These are phyloP conservation scores for Xylaria sp. DNA, from an alignment of 2,329 filamentous ascomycete genomes.

Conservation along the genomic window DNA sequence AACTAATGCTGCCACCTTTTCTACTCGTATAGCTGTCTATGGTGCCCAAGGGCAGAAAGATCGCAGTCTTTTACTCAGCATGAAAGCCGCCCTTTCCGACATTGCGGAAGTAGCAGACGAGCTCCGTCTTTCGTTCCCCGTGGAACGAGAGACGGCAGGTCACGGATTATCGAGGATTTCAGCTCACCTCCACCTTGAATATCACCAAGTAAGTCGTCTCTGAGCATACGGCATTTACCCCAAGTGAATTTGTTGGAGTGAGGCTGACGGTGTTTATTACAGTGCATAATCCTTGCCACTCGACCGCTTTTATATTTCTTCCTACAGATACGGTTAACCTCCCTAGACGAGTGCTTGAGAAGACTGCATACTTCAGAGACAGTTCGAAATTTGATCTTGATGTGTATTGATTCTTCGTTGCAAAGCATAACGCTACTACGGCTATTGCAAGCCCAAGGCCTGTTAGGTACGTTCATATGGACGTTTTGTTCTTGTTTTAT, in stretches of 20 bases:
- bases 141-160: constrained; percentile 5
- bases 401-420: constrained; percentile 10
- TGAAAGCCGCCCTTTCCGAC: background rate
- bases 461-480: constrained; percentile 3
- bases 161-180: constrained; percentile 12
- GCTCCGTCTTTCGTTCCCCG: constrained; percentile 5
- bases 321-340: constrained; percentile 8
- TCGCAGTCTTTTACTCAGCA: background rate
- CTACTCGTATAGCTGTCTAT: constrained; percentile 1
- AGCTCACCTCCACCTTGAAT: constrained; percentile 10
- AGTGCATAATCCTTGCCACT: constrained; percentile 19
- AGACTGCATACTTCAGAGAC: constrained; percentile 13
- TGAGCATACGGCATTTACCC: background rate
- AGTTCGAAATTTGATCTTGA: constrained; percentile 13
- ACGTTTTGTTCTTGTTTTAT: background rate
- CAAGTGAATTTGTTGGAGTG: background rate
- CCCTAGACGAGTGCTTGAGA: background rate
- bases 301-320: constrained; percentile 12
- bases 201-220: constrained; percentile 3
- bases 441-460: constrained; percentile 15
- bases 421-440: constrained; percentile 13
- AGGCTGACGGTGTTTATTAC: background rate
- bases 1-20: background rate
- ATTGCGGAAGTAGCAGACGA: constrained; percentile 10
- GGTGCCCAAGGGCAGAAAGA: background rate